Evolutionary conservation across 495 filamentous ascomycete species (phyloP).

Genomic region (Melanomma pulvis-pyrius): DNA sequence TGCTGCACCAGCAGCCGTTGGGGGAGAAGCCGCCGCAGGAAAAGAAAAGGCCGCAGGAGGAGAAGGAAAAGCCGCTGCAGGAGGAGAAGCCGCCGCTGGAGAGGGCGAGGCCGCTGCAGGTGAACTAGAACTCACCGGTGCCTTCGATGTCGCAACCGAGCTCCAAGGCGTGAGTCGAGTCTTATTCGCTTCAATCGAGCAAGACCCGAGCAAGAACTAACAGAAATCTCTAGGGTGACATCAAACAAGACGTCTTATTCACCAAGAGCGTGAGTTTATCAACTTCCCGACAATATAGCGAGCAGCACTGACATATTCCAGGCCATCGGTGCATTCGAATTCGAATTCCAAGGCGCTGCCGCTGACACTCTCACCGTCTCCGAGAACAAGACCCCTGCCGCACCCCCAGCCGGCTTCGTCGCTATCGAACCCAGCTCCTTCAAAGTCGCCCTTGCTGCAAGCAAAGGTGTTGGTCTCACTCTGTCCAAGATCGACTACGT

Average conservation of each 20-base stretch:
- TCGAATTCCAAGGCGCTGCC: slow-evolving; percentile 43
- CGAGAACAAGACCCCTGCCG: slow-evolving; percentile 44
- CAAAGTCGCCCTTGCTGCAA: slow-evolving; percentile 39
- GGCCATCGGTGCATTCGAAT: slow-evolving; percentile 44
- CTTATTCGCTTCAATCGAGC: no score
- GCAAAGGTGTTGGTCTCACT: slow-evolving; percentile 42
- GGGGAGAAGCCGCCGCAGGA: background rate
- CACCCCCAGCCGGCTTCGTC: slow-evolving; percentile 44
- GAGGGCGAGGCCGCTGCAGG: background rate
- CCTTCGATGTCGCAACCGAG: background rate
- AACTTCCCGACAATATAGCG: background rate
- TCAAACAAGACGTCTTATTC: slow-evolving; percentile 8
- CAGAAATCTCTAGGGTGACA: background rate
- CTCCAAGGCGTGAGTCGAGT: background rate
- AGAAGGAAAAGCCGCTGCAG: background rate
- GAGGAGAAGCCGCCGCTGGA: background rate
- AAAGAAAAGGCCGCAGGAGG: background rate
- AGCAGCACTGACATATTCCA: slow-evolving; percentile 2
- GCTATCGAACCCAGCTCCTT: slow-evolving; percentile 46
- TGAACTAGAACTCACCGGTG: background rate
- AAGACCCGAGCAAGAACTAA: background rate
- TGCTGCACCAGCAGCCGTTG: background rate
- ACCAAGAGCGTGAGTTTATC: slow-evolving; percentile 3
- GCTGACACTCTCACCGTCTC: slow-evolving; percentile 41
- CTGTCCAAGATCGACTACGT: slow-evolving; percentile 50